Evolutionary conservation across 176 grass and related monocot genomes (phyloP), one percentile per base, ranked within the genome.

Genomic region (Musa beccarii): DNA sequence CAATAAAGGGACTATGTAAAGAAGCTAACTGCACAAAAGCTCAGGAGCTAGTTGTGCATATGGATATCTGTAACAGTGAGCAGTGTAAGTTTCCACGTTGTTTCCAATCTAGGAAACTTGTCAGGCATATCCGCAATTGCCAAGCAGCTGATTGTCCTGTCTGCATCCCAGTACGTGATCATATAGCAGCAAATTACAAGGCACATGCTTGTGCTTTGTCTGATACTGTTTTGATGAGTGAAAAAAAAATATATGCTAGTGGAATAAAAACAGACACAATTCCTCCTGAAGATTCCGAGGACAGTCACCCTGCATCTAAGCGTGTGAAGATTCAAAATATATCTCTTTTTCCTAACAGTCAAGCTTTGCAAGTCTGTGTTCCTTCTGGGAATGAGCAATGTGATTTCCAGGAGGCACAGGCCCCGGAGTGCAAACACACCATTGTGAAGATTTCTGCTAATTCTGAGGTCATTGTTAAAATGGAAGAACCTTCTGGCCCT

Each of bases 11-110:
- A 83, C 82, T 88, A 53, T 99, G 96, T 82, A 84, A 84, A 82
- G 88, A 95, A 49, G 84, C 82, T 81, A 78, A 28, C 49, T 99
- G 96, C 81, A 53, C 79, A 76, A 88, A 86, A 81, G 66, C 86
- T 79, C 96, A 99, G 71, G 83, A 95, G 23, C 77, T 95, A 70
- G 67, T 84, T 72, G 89, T 86, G 82, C 96, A 99, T 87, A 88
- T 88, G 56, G 77, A 88, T 51, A 79, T 77, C 51, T 99, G 96
- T 77, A 81, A 84, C 72, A 85, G 68, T 52, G 91, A 95, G 70
- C 80, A 89, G 54, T 99, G 96, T 63, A 76, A 69, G 0, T 85
- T 87, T 78, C 82, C 73, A 72, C 74, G 77, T 63, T 99, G 96
- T 86, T 78, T 76, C 20, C 79, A 23, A 19, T 91, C 96, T 54